These are phyloP conservation scores for Yarrowia sp. DNA, from an alignment of 805 yeast genomes.

Conservation along the genomic window DNA sequence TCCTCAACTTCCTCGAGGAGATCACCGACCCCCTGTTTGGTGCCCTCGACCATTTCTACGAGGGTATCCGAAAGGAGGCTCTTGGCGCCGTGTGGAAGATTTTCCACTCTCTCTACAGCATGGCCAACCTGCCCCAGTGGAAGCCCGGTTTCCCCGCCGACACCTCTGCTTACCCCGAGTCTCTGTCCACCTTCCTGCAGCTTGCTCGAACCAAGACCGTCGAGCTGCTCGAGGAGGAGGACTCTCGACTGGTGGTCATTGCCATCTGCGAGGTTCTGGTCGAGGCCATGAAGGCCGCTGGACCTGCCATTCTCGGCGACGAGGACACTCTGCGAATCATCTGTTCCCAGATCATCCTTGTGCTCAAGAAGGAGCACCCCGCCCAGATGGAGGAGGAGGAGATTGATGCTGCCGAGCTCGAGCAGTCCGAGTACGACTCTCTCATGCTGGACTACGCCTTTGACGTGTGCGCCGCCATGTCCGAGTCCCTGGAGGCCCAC, in stretches of 20 bases:
- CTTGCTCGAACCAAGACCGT: slow-evolving; percentile 73
- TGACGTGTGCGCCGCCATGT: slow-evolving; percentile 81
- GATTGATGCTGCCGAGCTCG: slow-evolving; percentile 60
- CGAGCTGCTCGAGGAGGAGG: slow-evolving; percentile 73
- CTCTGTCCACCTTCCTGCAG: slow-evolving; percentile 66
- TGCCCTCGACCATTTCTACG: slow-evolving; percentile 82
- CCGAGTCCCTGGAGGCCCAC: slow-evolving; percentile 78
- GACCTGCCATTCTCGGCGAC: slow-evolving; percentile 68
- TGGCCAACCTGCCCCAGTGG: slow-evolving; percentile 47
- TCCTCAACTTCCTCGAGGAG: slow-evolving; percentile 75
- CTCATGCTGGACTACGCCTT: slow-evolving; percentile 82
- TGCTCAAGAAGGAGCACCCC: slow-evolving; percentile 82
- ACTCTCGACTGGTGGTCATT: slow-evolving; percentile 81
- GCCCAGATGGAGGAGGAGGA: slow-evolving; percentile 76
- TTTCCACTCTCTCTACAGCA: slow-evolving; percentile 65
- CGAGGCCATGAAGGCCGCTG: slow-evolving; percentile 71
- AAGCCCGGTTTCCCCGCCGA: slow-evolving; percentile 49
- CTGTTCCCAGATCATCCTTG: slow-evolving; percentile 71
- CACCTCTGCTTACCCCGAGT: slow-evolving; percentile 46
- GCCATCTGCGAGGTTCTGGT: slow-evolving; percentile 76
- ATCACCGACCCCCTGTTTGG: slow-evolving; percentile 67
- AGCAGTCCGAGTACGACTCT: slow-evolving; percentile 59
- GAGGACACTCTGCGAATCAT: slow-evolving; percentile 66
- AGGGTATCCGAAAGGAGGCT: slow-evolving; percentile 88
- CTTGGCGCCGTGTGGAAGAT: slow-evolving; percentile 83